Evolutionary conservation across 2,329 filamentous ascomycete species (phyloP), one percentile per base, ranked within the genome.

Genomic region (Dryadomyces sulphureus): DNA sequence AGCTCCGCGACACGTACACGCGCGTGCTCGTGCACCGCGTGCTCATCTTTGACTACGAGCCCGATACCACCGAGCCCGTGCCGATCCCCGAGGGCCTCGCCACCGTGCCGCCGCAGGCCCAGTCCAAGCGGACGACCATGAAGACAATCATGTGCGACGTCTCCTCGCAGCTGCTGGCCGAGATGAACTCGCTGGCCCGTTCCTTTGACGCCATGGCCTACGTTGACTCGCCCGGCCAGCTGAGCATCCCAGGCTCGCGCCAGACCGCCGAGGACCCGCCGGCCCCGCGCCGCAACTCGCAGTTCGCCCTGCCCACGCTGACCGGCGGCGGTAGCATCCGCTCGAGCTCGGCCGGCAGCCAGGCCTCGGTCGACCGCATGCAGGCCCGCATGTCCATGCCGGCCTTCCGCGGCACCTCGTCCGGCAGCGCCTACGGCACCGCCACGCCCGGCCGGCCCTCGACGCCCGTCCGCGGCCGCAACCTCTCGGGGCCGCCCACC

Each of bases 301-400:
- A 79, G 49, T 72, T 69, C 49, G 57, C 67, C 0, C 48, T 68
- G 9, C 67, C 69, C 4, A 8, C 27, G 7, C 40, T 27, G 9
- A 24, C 14, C 40, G 19, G 24, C 25, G 17, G 25, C 8, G 25
- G 40, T 48, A 49, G 61, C 34, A 58, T n/a, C n/a, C 67, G 77
- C 40, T 75, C 77, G 7, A 68, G 58, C 44, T 76, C 79, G 27
- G 63, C 73, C 40, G 63, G 69, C 52, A 65, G 72, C 30, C 27
- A 16, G 19, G 4, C 49, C 22, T 35, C 45, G 49, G 59, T 69
- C 48, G 81, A 85, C 57, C 77, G 75, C 54, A 66, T 71, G 43
- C 68, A 78, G 39, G 69, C 75, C 48, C 80, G 86, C 50, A 88
- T 90, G 82, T 90, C 86, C 1, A 84, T 90, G 80, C 86, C 84